These are phyloP conservation scores for Fusarium euwallaceae DNA, from an alignment of 2,329 filamentous ascomycete species.

Conservation along the genomic window DNA sequence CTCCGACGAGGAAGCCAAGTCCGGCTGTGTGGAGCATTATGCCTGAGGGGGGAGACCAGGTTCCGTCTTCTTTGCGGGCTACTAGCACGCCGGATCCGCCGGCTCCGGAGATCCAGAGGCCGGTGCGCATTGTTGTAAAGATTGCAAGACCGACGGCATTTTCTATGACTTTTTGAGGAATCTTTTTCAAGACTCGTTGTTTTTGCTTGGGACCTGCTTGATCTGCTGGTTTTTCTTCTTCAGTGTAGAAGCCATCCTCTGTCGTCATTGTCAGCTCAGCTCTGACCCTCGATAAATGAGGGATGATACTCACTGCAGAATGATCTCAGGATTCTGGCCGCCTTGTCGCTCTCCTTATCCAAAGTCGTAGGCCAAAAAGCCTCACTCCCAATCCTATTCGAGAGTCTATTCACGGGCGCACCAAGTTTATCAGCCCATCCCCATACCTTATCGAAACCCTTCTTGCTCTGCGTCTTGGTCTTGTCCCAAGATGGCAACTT, in stretches of 20 bases:
- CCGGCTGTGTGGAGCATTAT: constrained; percentile 85
- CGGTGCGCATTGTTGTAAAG: constrained; percentile 77
- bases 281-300: background rate
- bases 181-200: constrained; percentile 64
- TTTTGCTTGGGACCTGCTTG: constrained; percentile 54
- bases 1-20: constrained; percentile 81
- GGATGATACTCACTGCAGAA: constrained; percentile 78
- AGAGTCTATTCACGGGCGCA: constrained; percentile 81
- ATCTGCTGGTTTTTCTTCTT: constrained; percentile 48
- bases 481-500: constrained; percentile 63
- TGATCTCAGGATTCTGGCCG: constrained; percentile 82
- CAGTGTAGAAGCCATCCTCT: constrained; percentile 67
- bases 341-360: constrained; percentile 91
- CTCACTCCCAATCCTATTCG: constrained; percentile 83
- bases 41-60: constrained; percentile 84
- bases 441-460: constrained; percentile 82
- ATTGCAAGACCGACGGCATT: constrained; percentile 77
- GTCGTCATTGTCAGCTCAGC: background rate
- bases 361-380: constrained; percentile 89
- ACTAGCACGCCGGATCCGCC: constrained; percentile 75
- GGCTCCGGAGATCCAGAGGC: constrained; percentile 75
- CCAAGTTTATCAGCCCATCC: constrained; percentile 65
- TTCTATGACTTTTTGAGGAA: constrained; percentile 69
- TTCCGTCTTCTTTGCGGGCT: constrained; percentile 72
- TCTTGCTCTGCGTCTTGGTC: constrained; percentile 69